Evolutionary conservation across 169 alveolate species (phyloP).

Genomic region (Cryptosporidium sp.): DNA sequence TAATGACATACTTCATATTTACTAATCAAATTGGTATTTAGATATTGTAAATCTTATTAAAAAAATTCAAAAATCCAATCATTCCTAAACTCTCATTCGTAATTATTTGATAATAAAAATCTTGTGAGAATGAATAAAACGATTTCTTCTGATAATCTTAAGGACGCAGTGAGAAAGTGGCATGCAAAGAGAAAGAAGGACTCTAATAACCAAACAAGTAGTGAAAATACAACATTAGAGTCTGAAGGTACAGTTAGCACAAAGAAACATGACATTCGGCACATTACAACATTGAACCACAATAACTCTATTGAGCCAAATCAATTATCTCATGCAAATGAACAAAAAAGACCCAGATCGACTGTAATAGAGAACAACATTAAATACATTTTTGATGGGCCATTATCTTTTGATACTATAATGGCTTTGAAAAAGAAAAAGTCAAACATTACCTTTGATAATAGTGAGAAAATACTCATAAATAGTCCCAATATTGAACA

Average conservation of each 20-base stretch:
- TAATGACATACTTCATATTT: neutral
- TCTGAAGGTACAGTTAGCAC: neutral
- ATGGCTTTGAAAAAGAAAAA: conserved; percentile 69
- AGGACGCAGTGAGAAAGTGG: conserved; percentile 73
- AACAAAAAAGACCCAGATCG: conserved; percentile 2
- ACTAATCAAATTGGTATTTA: neutral
- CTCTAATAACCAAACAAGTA: neutral
- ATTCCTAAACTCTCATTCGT: neutral
- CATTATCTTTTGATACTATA: conserved; percentile 67
- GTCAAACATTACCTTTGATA: neutral
- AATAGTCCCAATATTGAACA: neutral
- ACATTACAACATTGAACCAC: neutral
- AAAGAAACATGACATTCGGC: neutral
- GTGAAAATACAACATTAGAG: neutral
- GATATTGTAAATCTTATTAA: neutral
- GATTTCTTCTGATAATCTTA: conserved; percentile 42
- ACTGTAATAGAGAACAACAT: neutral
- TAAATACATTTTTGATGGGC: conserved; percentile 58
- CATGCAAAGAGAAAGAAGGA: conserved; percentile 70
- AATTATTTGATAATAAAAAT: neutral
- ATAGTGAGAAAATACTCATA: neutral
- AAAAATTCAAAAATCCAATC: too few species aligned
- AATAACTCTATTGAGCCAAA: neutral
- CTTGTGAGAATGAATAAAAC: neutral
- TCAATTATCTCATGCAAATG: neutral